Percentiles rank a stretch among this genome's conserved stretches.
Conservation (phyloP, 2,329 filamentous ascomycete genomes). For the Hyphodiscus sp. region DNA sequence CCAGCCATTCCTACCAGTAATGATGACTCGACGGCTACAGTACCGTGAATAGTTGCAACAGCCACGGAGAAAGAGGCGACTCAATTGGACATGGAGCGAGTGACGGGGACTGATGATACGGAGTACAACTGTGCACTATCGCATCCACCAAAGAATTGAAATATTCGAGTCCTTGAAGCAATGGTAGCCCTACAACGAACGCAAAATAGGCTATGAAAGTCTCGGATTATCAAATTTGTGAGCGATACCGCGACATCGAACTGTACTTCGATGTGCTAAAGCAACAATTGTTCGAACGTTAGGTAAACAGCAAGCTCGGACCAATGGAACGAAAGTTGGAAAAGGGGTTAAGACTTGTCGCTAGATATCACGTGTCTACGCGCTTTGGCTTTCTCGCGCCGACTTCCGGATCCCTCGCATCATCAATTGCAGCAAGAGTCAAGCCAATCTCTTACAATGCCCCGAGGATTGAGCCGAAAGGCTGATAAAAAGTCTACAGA, state of each 20-base stretch:
- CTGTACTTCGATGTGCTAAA: too few species aligned
- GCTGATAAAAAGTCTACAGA: background rate
- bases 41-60: background rate
- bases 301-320: too few species aligned
- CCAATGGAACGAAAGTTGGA: too few species aligned
- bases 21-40: background rate
- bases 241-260: too few species aligned
- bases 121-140: background rate
- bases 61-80: background rate
- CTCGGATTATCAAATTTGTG: too few species aligned
- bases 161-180: too few species aligned
- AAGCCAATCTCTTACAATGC: background rate
- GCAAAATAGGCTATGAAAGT: too few species aligned
- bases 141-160: background rate
- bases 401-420: background rate
- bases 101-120: conserved; percentile 6
- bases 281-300: too few species aligned
- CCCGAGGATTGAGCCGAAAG: background rate
- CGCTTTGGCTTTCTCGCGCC: background rate
- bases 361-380: background rate
- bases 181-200: too few species aligned
- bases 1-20: background rate
- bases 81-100: conserved; percentile 7
- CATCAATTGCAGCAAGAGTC: background rate
- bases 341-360: too few species aligned